Conservation (phyloP, 768 basidiomycete genomes). For the Naganishia vaughanmartiniae region DNA sequence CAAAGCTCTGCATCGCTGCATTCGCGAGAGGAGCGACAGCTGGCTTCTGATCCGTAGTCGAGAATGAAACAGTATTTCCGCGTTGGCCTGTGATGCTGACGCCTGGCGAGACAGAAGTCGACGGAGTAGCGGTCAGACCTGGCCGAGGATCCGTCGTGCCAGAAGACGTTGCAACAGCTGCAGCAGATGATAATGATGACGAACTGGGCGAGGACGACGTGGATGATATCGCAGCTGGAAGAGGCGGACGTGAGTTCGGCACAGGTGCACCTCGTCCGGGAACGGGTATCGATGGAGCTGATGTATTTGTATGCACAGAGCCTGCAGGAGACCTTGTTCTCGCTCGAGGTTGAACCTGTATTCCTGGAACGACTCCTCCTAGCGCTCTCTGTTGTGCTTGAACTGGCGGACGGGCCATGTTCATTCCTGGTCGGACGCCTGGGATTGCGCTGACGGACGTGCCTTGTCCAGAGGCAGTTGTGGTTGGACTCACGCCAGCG, state of each 20-base stretch:
- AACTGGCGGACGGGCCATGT: not conserved
- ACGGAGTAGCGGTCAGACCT: not conserved
- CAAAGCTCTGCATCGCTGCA: not conserved
- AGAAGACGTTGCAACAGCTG: not conserved
- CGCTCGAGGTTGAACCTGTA: conserved; percentile 12
- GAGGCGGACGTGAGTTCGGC: not conserved
- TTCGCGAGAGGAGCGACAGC: not conserved
- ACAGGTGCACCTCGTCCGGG: conserved; percentile 4
- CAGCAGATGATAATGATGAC: not conserved
- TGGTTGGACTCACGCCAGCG: not conserved
- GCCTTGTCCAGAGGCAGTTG: not conserved
- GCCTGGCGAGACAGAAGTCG: not conserved
- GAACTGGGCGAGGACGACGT: not conserved
- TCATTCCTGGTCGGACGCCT: conserved; percentile 2
- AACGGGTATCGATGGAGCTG: not conserved
- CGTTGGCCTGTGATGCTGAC: not conserved
- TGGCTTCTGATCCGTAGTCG: not conserved
- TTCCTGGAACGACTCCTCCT: no score
- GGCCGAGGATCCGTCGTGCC: not conserved
- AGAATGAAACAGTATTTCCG: not conserved
- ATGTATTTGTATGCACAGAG: no score
- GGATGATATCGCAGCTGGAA: not conserved
- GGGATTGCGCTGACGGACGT: not conserved
- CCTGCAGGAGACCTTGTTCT: conserved; percentile 5
- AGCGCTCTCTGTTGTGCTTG: conserved; percentile 1